phyloP scores from a whole-genome alignment of 1,284 basidiomycete species.

The Schizopora paradoxa region DNA sequence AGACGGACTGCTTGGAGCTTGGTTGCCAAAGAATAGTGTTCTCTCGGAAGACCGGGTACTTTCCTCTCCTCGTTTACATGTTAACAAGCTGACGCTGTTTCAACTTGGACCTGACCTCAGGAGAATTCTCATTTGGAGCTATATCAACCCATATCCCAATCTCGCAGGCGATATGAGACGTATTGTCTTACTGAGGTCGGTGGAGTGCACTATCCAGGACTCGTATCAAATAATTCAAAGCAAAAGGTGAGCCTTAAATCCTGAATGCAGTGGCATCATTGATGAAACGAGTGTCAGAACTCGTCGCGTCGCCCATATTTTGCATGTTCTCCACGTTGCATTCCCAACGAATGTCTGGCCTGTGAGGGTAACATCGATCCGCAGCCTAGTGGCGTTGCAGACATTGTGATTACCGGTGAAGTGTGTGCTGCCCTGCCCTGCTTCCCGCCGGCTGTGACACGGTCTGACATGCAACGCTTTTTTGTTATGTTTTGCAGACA shows the following conservation, averaged over 20 bases:
- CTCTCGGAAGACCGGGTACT: conserved; percentile 33
- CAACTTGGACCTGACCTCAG: conserved; percentile 24
- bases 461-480: neutral
- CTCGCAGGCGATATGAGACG: conserved; percentile 38
- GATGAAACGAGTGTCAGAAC: too few relatives aligned
- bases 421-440: conserved; percentile 24
- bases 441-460: conserved; percentile 4
- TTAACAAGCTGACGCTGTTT: neutral
- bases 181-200: too few relatives aligned
- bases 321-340: too few relatives aligned
- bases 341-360: conserved; percentile 31
- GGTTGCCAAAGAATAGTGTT: conserved; percentile 34
- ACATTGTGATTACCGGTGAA: conserved; percentile 46
- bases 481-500: conserved; percentile 28
- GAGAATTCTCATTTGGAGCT: conserved; percentile 32
- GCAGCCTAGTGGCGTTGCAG: conserved; percentile 34
- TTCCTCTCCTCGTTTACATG: conserved; percentile 5
- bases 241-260: conserved; percentile 11
- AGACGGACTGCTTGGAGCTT: conserved; percentile 41
- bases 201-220: conserved; percentile 29
- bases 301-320: too few relatives aligned
- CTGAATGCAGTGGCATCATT: conserved; percentile 15
- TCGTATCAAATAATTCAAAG: conserved; percentile 10
- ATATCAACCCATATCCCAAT: conserved; percentile 32
- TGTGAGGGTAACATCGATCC: conserved; percentile 34